Conservation (phyloP, 164 flowering plant genomes). For the Aristolochia fimbriata region DNA sequence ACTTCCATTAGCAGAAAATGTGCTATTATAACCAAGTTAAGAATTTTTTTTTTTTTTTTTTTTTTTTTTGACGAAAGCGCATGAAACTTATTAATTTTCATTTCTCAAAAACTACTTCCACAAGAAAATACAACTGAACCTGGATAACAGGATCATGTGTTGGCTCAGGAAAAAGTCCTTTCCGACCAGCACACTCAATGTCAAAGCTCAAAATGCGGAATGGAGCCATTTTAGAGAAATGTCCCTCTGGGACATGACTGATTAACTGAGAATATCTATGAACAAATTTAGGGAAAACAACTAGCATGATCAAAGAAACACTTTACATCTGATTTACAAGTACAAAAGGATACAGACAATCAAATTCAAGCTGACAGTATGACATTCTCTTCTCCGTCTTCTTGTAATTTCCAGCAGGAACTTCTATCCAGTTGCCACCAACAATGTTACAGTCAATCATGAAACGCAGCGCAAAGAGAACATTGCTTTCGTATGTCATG, state of each 20-base stretch:
- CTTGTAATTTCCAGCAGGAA: slow-evolving; percentile 66
- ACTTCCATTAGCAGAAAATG: background rate
- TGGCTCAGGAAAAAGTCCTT: slow-evolving; percentile 95
- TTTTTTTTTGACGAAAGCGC: no score
- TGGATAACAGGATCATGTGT: slow-evolving; percentile 97
- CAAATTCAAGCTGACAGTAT: slow-evolving; percentile 78
- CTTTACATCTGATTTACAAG: background rate
- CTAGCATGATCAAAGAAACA: background rate
- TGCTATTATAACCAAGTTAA: background rate
- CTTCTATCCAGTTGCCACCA: slow-evolving; percentile 98
- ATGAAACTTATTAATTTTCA: background rate
- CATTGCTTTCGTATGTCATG: slow-evolving; percentile 91
- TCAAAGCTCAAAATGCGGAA: slow-evolving; percentile 96
- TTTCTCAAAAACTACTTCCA: no score
- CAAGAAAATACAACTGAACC: slow-evolving; percentile 27
- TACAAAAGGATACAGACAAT: slow-evolving; percentile 89
- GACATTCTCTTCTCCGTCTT: slow-evolving; percentile 42
- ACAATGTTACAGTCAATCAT: slow-evolving; percentile 93
- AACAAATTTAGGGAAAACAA: slow-evolving; percentile 24
- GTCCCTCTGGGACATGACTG: slow-evolving; percentile 89
- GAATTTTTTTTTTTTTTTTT: no score
- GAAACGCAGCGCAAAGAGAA: slow-evolving; percentile 94
- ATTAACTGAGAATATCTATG: slow-evolving; percentile 63
- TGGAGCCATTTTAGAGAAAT: slow-evolving; percentile 96
- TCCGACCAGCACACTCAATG: slow-evolving; percentile 99